These are phyloP conservation scores for Aspergillus cristatus DNA, from an alignment of 495 filamentous ascomycete genomes.

Conservation along the genomic window DNA sequence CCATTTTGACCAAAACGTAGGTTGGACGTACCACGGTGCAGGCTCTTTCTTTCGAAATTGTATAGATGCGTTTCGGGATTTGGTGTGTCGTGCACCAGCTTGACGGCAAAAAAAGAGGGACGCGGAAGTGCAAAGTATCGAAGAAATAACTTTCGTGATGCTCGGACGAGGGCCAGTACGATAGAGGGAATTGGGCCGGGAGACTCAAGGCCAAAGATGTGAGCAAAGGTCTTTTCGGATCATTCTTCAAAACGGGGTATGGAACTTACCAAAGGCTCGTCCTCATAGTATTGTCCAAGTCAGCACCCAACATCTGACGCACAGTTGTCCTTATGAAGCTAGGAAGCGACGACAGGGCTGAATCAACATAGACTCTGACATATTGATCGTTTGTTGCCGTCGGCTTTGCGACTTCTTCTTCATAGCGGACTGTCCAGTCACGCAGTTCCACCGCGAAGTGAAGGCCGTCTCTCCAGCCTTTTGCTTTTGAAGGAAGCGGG, in stretches of 20 bases:
- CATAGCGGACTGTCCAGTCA: constrained; percentile 39
- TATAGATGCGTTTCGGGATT: constrained; percentile 1
- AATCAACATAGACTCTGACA: not conserved
- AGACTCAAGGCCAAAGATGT: constrained; percentile 3
- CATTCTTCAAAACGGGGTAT: no score
- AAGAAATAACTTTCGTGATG: constrained; percentile 31
- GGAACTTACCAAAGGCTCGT: no score
- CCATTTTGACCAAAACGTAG: constrained; percentile 9
- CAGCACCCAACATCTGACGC: not conserved
- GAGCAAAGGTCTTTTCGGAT: no score
- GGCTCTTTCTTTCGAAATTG: not conserved
- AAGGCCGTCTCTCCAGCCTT: constrained; percentile 39
- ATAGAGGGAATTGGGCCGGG: no score
- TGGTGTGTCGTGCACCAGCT: not conserved
- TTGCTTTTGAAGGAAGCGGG: constrained; percentile 25
- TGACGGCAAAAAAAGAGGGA: constrained; percentile 5
- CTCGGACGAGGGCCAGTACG: no score
- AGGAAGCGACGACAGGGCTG: constrained; percentile 1
- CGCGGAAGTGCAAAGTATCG: constrained; percentile 41
- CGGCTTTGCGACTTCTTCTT: constrained; percentile 13
- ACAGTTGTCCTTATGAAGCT: not conserved
- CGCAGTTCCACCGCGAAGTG: constrained; percentile 42
- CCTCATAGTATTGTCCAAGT: constrained; percentile 2
- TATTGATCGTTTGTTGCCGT: constrained; percentile 1
- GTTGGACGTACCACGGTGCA: constrained; percentile 10